Evolutionary conservation across 257 asterid species (phyloP).

Genomic region (Solanum rostratum): DNA sequence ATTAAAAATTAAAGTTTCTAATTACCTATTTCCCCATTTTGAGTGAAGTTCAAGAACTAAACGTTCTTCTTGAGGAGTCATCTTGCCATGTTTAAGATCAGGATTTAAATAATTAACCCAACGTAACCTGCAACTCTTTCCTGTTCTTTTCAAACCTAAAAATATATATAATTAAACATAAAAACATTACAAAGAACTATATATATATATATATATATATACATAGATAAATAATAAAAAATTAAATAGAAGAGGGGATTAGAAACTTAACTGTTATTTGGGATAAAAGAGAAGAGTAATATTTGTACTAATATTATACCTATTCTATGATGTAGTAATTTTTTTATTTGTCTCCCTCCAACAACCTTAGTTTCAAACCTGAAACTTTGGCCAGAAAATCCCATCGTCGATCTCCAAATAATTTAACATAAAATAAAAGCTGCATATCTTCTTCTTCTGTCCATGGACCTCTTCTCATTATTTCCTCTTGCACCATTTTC

Average conservation of each 20-base stretch:
- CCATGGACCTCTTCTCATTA: conserved; percentile 76
- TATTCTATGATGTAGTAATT: conserved; percentile 5
- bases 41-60: conserved; percentile 75
- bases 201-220: too few species aligned
- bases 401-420: conserved; percentile 92
- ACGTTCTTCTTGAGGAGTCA: conserved; percentile 63
- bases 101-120: conserved; percentile 87
- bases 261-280: not conserved
- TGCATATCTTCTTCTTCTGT: conserved; percentile 82
- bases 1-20: not conserved
- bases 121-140: conserved; percentile 80
- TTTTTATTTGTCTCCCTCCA: conserved; percentile 72
- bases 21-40: conserved; percentile 71
- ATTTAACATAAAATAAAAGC: conserved; percentile 65
- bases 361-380: conserved; percentile 59
- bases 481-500: conserved; percentile 28
- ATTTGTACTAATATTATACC: conserved; percentile 8
- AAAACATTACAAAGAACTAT: not conserved
- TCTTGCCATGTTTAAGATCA: conserved; percentile 66
- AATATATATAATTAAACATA: not conserved
- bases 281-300: not conserved
- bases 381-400: conserved; percentile 93
- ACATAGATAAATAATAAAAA: too few species aligned
- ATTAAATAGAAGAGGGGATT: not conserved
- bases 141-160: conserved; percentile 73